These are phyloP conservation scores for Bothriochloa decipiens DNA, from an alignment of 176 grass and related monocot species.

Conservation along the genomic window DNA sequence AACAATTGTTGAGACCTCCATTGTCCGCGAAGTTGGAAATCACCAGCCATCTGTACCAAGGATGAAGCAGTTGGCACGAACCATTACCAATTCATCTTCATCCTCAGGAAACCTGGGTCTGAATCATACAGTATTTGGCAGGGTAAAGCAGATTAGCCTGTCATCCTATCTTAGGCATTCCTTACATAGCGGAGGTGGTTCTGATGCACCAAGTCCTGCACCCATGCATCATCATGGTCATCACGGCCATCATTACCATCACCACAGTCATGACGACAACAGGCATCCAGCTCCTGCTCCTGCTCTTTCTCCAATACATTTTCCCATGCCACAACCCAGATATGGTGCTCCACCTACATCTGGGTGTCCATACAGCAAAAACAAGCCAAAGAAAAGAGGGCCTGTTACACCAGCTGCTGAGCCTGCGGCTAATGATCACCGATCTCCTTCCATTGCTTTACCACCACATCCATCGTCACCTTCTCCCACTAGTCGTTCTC, in stretches of 20 bases:
- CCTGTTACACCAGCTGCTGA: constrained; percentile 48
- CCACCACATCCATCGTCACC: constrained; percentile 38
- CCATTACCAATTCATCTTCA: constrained; percentile 94
- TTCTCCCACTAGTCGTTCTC: constrained; percentile 33
- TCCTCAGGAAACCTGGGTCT: constrained; percentile 95
- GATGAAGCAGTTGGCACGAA: constrained; percentile 91
- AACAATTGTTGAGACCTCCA: constrained; percentile 78
- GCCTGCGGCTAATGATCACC: constrained; percentile 45
- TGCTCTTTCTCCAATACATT: constrained; percentile 20
- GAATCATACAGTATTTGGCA: constrained; percentile 92
- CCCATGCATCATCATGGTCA: constrained; percentile 58
- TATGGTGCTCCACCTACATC: constrained; percentile 57
- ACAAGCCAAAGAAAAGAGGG: constrained; percentile 38
- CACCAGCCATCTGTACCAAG: constrained; percentile 78
- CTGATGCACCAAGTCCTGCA: constrained; percentile 70
- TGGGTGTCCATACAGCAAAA: constrained; percentile 56
- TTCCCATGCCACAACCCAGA: constrained; percentile 30
- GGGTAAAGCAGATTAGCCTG: constrained; percentile 94
- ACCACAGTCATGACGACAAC: constrained; percentile 42
- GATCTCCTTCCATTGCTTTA: constrained; percentile 36
- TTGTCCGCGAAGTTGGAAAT: constrained; percentile 88
- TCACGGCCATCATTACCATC: constrained; percentile 59
- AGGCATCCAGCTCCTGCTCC: constrained; percentile 44
- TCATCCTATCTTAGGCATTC: constrained; percentile 93
- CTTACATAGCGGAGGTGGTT: constrained; percentile 55